phyloP scores from a whole-genome alignment of 2,329 filamentous ascomycete genomes.

The Cephalotrichum gorgonifer region DNA sequence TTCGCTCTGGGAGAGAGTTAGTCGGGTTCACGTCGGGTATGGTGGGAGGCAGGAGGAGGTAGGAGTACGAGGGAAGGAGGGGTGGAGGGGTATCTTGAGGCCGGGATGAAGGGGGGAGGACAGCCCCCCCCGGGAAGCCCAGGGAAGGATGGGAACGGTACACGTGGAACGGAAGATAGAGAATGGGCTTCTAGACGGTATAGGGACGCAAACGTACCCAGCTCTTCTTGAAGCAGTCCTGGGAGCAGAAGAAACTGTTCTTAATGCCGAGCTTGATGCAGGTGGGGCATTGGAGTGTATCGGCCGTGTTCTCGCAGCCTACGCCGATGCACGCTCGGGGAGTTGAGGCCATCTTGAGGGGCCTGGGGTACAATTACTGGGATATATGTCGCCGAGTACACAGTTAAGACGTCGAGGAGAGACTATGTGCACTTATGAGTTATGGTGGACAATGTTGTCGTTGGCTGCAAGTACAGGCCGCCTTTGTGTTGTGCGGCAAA shows the following conservation, averaged over 20 bases:
- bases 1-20: conserved; percentile 1
- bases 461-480: neutral
- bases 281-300: conserved; percentile 83
- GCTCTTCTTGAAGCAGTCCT: conserved; percentile 98
- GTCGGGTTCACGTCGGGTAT: no score
- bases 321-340: conserved; percentile 65
- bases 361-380: no score
- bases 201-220: conserved; percentile 57
- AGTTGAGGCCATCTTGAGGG: conserved; percentile 33
- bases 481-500: neutral
- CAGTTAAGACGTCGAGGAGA: neutral
- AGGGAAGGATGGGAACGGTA: neutral
- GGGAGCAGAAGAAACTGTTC: conserved; percentile 93
- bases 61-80: no score
- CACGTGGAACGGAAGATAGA: neutral
- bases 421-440: neutral
- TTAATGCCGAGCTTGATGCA: conserved; percentile 82
- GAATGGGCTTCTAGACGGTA: neutral
- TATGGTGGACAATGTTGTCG: neutral
- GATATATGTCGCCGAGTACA: neutral
- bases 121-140: no score
- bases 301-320: conserved; percentile 81
- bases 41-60: no score
- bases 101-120: neutral
- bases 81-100: neutral